A percentile compares a stretch with the other conserved stretches of the same genome.
Evolutionary conservation across 768 basidiomycete genomes (phyloP).

Genomic region (Hydnomerulius pinastri): DNA sequence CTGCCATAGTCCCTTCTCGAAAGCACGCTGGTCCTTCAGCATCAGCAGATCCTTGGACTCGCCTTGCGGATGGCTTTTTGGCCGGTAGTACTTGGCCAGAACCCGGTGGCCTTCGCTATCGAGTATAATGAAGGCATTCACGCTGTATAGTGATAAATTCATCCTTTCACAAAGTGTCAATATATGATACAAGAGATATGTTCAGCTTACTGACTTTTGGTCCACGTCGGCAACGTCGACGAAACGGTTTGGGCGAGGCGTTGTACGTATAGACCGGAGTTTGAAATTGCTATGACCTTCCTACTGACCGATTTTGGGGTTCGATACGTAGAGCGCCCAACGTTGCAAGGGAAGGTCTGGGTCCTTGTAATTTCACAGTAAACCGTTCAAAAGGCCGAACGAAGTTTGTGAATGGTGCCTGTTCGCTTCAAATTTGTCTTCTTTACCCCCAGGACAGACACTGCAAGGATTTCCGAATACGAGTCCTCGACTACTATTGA

Average conservation of each 20-base stretch:
- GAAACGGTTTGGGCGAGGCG: not conserved
- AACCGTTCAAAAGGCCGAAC: slow-evolving; percentile 18
- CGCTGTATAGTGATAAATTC: slow-evolving; percentile 89
- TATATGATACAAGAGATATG: not conserved
- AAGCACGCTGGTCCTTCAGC: slow-evolving; percentile 90
- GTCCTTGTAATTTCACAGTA: slow-evolving; percentile 1
- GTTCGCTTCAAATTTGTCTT: slow-evolving; percentile 53
- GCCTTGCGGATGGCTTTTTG: slow-evolving; percentile 64
- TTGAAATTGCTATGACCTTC: slow-evolving; percentile 11
- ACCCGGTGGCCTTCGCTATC: slow-evolving; percentile 96
- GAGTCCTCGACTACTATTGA: slow-evolving; percentile 52
- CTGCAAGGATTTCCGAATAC: slow-evolving; percentile 40
- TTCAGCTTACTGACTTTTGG: not conserved
- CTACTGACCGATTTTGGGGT: not conserved
- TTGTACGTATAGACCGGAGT: slow-evolving; percentile 17
- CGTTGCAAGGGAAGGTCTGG: not conserved
- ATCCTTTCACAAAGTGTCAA: slow-evolving; percentile 12
- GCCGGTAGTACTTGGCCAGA: slow-evolving; percentile 91
- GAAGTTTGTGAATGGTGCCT: not conserved
- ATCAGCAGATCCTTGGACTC: slow-evolving; percentile 64
- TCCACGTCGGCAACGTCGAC: not conserved
- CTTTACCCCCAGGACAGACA: slow-evolving; percentile 47
- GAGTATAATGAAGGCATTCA: slow-evolving; percentile 86
- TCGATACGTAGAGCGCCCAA: not conserved
- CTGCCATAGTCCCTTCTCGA: slow-evolving; percentile 93